Conservation (phyloP, 2,329 filamentous ascomycete species). For the Rutstroemia sp. region DNA sequence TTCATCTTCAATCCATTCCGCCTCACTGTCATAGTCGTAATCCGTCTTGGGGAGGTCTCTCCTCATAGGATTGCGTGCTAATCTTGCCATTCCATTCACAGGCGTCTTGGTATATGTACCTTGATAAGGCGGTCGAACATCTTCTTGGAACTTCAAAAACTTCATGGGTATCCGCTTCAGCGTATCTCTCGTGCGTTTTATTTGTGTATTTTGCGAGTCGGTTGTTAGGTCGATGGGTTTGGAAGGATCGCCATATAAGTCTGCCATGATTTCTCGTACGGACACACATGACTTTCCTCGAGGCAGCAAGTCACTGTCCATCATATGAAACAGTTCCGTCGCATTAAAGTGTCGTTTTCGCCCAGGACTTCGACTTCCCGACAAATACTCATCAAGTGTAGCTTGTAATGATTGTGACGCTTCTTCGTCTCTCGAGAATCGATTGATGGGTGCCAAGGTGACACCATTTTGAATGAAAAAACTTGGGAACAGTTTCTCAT, state of each 20-base stretch:
- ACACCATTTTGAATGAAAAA: conserved; percentile 75
- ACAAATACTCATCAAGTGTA: conserved; percentile 46
- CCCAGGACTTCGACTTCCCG: conserved; percentile 41
- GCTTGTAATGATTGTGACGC: conserved; percentile 43
- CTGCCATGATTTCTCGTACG: conserved; percentile 27
- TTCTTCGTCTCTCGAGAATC: conserved; percentile 50
- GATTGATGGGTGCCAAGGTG: conserved; percentile 52
- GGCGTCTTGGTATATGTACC: conserved; percentile 55
- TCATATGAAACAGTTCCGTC: conserved; percentile 39
- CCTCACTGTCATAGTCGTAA: conserved; percentile 83
- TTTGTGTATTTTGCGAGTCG: conserved; percentile 27
- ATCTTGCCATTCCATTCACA: conserved; percentile 37
- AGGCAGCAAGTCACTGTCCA: conserved; percentile 24
- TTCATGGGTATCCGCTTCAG: conserved; percentile 25
- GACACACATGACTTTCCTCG: conserved; percentile 36
- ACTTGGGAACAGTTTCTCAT: conserved; percentile 64
- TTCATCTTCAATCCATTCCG: conserved; percentile 72
- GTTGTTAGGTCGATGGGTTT: conserved; percentile 28
- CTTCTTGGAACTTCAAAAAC: conserved; percentile 45
- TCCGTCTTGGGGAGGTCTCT: conserved; percentile 53
- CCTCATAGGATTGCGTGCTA: conserved; percentile 48
- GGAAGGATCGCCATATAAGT: conserved; percentile 19
- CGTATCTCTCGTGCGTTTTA: conserved; percentile 17
- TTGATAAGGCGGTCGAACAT: conserved; percentile 62
- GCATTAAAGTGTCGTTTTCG: conserved; percentile 37